phyloP scores from a whole-genome alignment of 2,329 filamentous ascomycete genomes.

The Thielaviopsis populi region DNA sequence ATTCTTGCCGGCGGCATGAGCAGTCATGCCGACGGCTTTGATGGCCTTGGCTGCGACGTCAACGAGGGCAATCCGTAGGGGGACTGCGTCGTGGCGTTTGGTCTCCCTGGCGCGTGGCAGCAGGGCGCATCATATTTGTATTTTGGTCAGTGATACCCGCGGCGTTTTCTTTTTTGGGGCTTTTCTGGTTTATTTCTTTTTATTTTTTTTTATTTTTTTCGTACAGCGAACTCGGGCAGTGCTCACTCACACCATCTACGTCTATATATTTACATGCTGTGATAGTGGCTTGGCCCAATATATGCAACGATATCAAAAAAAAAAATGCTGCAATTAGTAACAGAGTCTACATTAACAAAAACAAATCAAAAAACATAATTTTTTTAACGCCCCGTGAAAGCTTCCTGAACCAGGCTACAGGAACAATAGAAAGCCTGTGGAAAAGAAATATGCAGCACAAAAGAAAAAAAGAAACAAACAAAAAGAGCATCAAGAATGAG shows the following conservation, averaged over 20 bases:
- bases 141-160: slow-evolving; percentile 5
- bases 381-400: not conserved
- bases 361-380: too few species aligned
- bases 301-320: too few species aligned
- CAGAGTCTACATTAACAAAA: not conserved
- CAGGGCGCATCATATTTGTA: not conserved
- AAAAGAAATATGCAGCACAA: not conserved
- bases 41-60: slow-evolving; percentile 3
- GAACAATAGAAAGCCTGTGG: not conserved
- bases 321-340: too few species aligned
- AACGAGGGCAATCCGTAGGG: not conserved
- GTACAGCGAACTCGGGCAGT: not conserved
- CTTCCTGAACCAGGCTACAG: not conserved
- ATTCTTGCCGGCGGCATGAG: slow-evolving; percentile 32
- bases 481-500: not conserved
- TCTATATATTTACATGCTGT: not conserved
- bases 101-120: not conserved
- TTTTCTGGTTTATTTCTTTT: not conserved
- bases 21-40: slow-evolving; percentile 25
- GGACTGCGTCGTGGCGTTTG: not conserved
- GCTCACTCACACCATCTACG: too few species aligned
- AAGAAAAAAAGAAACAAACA: too few species aligned
- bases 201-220: not conserved
- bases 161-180: not conserved
- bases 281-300: not conserved